Percentiles rank a stretch among this genome's conserved stretches.
Evolutionary conservation across 176 grass and related monocot genomes (phyloP).

Genomic region (Phoenix roebelenii): DNA sequence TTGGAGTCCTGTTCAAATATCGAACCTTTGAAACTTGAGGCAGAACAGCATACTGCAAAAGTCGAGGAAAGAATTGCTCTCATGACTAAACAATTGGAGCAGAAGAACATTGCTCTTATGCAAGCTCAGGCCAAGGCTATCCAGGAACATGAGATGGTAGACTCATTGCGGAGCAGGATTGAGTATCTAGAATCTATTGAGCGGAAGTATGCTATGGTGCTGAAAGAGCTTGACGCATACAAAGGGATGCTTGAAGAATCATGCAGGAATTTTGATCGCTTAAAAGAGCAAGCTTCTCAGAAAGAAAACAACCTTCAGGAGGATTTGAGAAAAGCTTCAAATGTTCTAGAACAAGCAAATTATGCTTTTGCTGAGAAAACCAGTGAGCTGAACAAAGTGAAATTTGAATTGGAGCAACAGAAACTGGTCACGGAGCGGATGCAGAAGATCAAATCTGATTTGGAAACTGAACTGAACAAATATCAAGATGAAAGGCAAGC

Average conservation of each 20-base stretch:
- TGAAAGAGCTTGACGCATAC: slow-evolving; percentile 40
- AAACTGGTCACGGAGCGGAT: slow-evolving; percentile 26
- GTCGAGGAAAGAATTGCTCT: slow-evolving; percentile 22
- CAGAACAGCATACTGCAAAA: slow-evolving; percentile 25
- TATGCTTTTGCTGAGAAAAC: slow-evolving; percentile 28
- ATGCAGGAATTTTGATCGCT: slow-evolving; percentile 30
- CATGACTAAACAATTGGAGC: slow-evolving; percentile 31
- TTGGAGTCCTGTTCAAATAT: slow-evolving; percentile 33
- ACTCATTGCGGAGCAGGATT: slow-evolving; percentile 27
- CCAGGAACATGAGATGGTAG: slow-evolving; percentile 24
- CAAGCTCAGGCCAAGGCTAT: slow-evolving; percentile 29
- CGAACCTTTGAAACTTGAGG: slow-evolving; percentile 25
- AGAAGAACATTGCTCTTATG: slow-evolving; percentile 24
- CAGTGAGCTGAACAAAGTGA: slow-evolving; percentile 18
- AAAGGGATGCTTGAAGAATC: slow-evolving; percentile 43
- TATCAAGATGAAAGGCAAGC: slow-evolving; percentile 20
- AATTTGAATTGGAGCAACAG: slow-evolving; percentile 27
- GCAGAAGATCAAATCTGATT: slow-evolving; percentile 28
- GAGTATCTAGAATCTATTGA: slow-evolving; percentile 35
- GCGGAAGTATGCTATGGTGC: slow-evolving; percentile 33
- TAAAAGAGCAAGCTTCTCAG: slow-evolving; percentile 43
- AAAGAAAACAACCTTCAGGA: slow-evolving; percentile 45
- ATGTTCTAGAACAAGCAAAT: slow-evolving; percentile 43
- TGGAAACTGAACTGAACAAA: slow-evolving; percentile 34
- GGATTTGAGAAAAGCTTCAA: slow-evolving; percentile 26